Evolutionary conservation across 768 basidiomycete genomes (phyloP), one percentile per base, ranked within the genome.

Genomic region (Lactarius akahatsu): DNA sequence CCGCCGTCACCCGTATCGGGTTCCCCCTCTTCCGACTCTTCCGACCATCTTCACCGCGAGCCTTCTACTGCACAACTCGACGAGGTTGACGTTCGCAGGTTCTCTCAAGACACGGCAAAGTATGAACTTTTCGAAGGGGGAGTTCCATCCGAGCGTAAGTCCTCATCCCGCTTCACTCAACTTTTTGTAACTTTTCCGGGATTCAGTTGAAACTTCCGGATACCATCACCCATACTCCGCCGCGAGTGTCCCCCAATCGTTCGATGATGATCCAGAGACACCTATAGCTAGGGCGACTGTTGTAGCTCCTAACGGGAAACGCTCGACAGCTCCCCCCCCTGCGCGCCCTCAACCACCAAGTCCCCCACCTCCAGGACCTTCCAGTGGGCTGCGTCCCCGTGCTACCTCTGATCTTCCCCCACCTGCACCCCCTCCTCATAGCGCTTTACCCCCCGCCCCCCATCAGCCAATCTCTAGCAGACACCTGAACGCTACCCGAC

Each of bases 381-480:
- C 57, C 40, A 23, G 54, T 32, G 61, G 45, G 32, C 28, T 77
- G 47, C 81, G 86, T 66, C 80, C 87, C 43, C 77, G 83, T 63
- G 82, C 88, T 63, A 75, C 80, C 50, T 86, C 90, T 63, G 81
- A 80, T 11, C 82, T 91, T 43, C 87, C 88, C 6, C 88, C 88
- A 13, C 81, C 85, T 52, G 82, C 80, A 0, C 90, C 90, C 3
- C 88, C 87, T 18, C 90, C 90, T 36, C 78, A 80, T 20, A 79
- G 80, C 57, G 81, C 85, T 3, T 78, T 85, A 15, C 89, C 89
- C 0, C 86, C 85, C 0, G 85, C 88, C 1, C 86, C 88, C 30
- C 74, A 74, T 45, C 66, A 74, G 18, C 68, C 73, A 30, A 57
- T 72, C 15, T 73, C 74, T 23, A 76, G 74, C 23, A 71, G 72